Evolutionary conservation across 2,329 filamentous ascomycete genomes (phyloP).

Genomic region (Rasamsonia emersonii): DNA sequence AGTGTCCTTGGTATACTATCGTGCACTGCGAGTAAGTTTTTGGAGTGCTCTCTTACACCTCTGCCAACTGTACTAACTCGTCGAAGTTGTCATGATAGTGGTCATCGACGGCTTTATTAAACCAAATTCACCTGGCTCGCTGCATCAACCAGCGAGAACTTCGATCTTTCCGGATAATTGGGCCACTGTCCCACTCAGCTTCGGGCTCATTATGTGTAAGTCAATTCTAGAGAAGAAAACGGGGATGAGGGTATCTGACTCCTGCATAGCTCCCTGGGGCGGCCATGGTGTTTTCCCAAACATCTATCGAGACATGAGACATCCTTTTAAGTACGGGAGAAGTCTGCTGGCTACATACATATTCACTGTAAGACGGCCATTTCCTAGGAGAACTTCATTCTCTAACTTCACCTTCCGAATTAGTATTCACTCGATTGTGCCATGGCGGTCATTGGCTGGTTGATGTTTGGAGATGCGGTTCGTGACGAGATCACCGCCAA

Average conservation of each 20-base stretch:
- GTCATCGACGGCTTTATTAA: slow-evolving; percentile 83
- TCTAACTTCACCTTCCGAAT: slow-evolving; percentile 9
- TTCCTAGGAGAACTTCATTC: background rate
- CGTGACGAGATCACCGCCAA: slow-evolving; percentile 86
- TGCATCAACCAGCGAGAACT: slow-evolving; percentile 69
- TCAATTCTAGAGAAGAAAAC: slow-evolving; percentile 3
- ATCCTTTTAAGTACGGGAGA: slow-evolving; percentile 70
- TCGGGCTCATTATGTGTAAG: slow-evolving; percentile 76
- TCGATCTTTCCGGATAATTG: slow-evolving; percentile 79
- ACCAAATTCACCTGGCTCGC: slow-evolving; percentile 66
- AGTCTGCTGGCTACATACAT: slow-evolving; percentile 73
- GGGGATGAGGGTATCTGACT: slow-evolving; percentile 2
- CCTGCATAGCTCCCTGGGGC: slow-evolving; percentile 52
- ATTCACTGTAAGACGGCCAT: slow-evolving; percentile 65
- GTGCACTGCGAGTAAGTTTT: slow-evolving; percentile 70
- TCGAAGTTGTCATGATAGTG: slow-evolving; percentile 69
- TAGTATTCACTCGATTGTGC: slow-evolving; percentile 70
- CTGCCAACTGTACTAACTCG: slow-evolving; percentile 18
- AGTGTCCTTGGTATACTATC: slow-evolving; percentile 88
- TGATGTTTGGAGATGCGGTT: slow-evolving; percentile 93
- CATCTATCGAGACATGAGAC: slow-evolving; percentile 67
- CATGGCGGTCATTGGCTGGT: slow-evolving; percentile 72
- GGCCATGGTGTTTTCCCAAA: slow-evolving; percentile 75
- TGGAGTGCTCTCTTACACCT: slow-evolving; percentile 5
- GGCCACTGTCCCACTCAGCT: slow-evolving; percentile 76